Evolutionary conservation across 2,329 filamentous ascomycete genomes (phyloP).

Genomic region (Pseudogymnoascus sp.): DNA sequence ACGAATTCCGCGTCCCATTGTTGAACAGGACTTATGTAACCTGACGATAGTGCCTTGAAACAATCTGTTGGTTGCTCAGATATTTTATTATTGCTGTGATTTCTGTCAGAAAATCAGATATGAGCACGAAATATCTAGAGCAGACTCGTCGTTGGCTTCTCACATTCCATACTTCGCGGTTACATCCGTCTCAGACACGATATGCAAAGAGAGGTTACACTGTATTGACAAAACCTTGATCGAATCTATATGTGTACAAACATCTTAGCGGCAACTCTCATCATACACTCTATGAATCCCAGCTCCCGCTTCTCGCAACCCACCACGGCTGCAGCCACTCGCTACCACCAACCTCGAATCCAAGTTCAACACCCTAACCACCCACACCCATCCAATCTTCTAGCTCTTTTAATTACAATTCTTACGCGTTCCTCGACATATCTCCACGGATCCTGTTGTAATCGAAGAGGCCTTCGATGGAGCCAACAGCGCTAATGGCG

Average conservation of each 20-base stretch:
- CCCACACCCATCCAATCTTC: conserved; percentile 1
- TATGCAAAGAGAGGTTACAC: conserved; percentile 1
- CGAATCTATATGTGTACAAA: conserved; percentile 8
- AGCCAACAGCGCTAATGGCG: conserved; percentile 85
- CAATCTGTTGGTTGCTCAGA: not conserved
- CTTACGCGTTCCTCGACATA: conserved; percentile 66
- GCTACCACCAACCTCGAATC: conserved; percentile 2
- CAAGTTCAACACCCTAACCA: not conserved
- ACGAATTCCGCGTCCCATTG: not conserved
- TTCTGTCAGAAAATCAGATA: not conserved
- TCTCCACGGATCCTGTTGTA: conserved; percentile 74
- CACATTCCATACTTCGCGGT: not conserved
- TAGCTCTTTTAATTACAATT: conserved; percentile 7
- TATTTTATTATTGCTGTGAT: not conserved
- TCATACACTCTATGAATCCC: conserved; percentile 8
- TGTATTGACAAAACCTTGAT: conserved; percentile 6
- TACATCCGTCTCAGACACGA: not conserved
- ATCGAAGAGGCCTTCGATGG: conserved; percentile 77
- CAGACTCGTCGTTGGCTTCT: not conserved
- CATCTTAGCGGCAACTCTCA: conserved; percentile 7
- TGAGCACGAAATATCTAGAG: not conserved
- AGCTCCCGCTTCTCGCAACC: conserved; percentile 4
- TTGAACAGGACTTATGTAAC: not conserved
- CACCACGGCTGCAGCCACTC: not conserved
- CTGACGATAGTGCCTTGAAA: not conserved